These are phyloP conservation scores for Tephrocybe sp. DNA, from an alignment of 768 basidiomycete species.

Conservation along the genomic window DNA sequence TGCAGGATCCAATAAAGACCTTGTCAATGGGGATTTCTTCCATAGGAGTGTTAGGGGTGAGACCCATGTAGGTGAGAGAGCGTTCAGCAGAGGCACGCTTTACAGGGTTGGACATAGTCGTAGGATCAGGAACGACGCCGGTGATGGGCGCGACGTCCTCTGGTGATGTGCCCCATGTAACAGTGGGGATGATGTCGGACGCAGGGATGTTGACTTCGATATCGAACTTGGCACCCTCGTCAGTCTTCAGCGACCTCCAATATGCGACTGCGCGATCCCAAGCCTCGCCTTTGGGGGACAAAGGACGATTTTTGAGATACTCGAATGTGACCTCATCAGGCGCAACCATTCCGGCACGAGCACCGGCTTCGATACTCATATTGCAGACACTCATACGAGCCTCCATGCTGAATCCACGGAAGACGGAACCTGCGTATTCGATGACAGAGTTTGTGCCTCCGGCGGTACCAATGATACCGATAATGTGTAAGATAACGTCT, in stretches of 20 bases:
- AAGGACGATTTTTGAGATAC: constrained; percentile 78
- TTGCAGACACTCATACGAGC: constrained; percentile 90
- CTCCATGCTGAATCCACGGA: constrained; percentile 85
- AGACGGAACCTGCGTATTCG: constrained; percentile 88
- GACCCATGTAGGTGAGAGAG: constrained; percentile 84
- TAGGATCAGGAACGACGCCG: constrained; percentile 76
- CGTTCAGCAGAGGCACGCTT: constrained; percentile 71
- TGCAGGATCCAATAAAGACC: constrained; percentile 93
- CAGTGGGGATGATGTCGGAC: constrained; percentile 83
- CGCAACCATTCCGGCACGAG: constrained; percentile 90
- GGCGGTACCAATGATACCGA: constrained; percentile 89
- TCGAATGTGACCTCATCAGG: constrained; percentile 86
- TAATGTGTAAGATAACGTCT: constrained; percentile 88
- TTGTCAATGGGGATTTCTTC: constrained; percentile 81
- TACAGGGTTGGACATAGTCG: constrained; percentile 56
- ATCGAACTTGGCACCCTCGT: constrained; percentile 84
- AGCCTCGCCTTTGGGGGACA: constrained; percentile 78
- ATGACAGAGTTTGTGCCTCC: constrained; percentile 91
- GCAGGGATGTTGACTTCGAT: constrained; percentile 77
- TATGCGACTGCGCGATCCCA: constrained; percentile 87
- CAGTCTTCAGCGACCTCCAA: constrained; percentile 77
- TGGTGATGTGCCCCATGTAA: constrained; percentile 93
- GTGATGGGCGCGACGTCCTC: constrained; percentile 86
- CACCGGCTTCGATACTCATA: constrained; percentile 95
- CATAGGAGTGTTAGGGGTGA: constrained; percentile 74